Conservation (phyloP, 306 rosid genomes). For the Trifolium subterraneum region DNA sequence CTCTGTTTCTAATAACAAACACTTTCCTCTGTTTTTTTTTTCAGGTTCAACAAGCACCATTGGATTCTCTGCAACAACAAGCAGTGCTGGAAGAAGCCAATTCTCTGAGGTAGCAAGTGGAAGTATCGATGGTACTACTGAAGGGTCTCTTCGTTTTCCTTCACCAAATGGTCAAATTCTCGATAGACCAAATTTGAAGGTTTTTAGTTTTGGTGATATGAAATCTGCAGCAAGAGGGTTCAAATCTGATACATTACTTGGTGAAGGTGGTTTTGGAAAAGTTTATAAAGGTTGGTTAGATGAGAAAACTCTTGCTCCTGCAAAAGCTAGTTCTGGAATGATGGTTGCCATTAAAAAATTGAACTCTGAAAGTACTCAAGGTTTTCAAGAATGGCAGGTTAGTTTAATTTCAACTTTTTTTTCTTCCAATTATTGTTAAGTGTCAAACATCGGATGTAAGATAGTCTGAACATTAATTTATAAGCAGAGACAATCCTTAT, state of each 20-base stretch:
- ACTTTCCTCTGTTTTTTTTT: background rate
- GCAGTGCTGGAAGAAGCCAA: constrained; percentile 61
- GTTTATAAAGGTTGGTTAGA: constrained; percentile 93
- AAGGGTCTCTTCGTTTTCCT: constrained; percentile 3
- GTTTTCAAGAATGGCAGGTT: constrained; percentile 88
- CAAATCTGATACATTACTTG: constrained; percentile 66
- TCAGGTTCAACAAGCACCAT: constrained; percentile 52
- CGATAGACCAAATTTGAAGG: constrained; percentile 64
- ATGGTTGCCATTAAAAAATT: constrained; percentile 78
- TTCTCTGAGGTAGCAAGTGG: constrained; percentile 63
- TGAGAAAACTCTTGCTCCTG: constrained; percentile 68
- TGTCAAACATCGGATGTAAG: too few relatives aligned
- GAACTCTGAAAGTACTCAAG: constrained; percentile 77
- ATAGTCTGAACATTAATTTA: too few relatives aligned
- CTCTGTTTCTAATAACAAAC: background rate
- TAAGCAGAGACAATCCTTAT: too few relatives aligned
- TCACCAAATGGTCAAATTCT: constrained; percentile 53
- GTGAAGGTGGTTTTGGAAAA: constrained; percentile 90
- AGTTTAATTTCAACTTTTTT: background rate
- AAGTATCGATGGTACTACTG: constrained; percentile 31
- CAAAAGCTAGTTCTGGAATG: constrained; percentile 61
- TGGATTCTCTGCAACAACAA: constrained; percentile 56
- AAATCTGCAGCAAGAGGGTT: constrained; percentile 69
- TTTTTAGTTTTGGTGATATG: constrained; percentile 62
- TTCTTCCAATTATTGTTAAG: background rate